Conservation (phyloP, 805 yeast genomes). For the Pichia phayaonensis region DNA sequence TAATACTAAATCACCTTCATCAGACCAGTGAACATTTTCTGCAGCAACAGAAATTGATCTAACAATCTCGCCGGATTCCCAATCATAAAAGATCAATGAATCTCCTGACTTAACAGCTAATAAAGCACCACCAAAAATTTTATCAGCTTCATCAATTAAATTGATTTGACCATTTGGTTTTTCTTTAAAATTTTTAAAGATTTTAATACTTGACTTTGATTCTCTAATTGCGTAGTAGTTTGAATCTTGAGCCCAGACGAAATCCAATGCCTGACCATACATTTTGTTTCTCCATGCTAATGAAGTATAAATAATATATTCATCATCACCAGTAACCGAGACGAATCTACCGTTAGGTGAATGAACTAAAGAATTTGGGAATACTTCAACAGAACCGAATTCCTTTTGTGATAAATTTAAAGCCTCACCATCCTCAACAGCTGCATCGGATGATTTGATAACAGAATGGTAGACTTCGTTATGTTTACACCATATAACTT, state of each 20-base stretch:
- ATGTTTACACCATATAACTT: slow-evolving; percentile 84
- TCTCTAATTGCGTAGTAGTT: slow-evolving; percentile 81
- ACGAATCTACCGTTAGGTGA: slow-evolving; percentile 98
- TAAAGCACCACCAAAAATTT: slow-evolving; percentile 82
- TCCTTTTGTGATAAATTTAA: slow-evolving; percentile 78
- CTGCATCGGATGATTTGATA: slow-evolving; percentile 58
- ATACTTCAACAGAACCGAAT: slow-evolving; percentile 88
- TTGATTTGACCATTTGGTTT: slow-evolving; percentile 55
- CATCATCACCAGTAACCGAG: slow-evolving; percentile 97
- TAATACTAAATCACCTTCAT: slow-evolving; percentile 82
- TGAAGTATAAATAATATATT: slow-evolving; percentile 91
- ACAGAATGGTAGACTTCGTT: slow-evolving; percentile 82
- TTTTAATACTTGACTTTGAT: slow-evolving; percentile 52
- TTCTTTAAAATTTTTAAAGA: slow-evolving; percentile 81
- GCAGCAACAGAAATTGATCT: slow-evolving; percentile 88
- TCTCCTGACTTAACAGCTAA: slow-evolving; percentile 80
- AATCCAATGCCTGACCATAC: slow-evolving; percentile 83
- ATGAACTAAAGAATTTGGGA: slow-evolving; percentile 79
- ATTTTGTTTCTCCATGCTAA: slow-evolving; percentile 97
- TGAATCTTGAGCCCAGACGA: slow-evolving; percentile 93
- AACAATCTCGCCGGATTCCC: slow-evolving; percentile 83
- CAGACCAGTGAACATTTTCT: slow-evolving; percentile 82
- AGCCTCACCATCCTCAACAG: slow-evolving; percentile 68
- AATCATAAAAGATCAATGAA: slow-evolving; percentile 82
- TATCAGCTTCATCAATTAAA: slow-evolving; percentile 65